A percentile compares a stretch with the other conserved stretches of the same genome.
Evolutionary conservation across 176 grass and related monocot species (phyloP).

Genomic region (Rhynchospora pubera): DNA sequence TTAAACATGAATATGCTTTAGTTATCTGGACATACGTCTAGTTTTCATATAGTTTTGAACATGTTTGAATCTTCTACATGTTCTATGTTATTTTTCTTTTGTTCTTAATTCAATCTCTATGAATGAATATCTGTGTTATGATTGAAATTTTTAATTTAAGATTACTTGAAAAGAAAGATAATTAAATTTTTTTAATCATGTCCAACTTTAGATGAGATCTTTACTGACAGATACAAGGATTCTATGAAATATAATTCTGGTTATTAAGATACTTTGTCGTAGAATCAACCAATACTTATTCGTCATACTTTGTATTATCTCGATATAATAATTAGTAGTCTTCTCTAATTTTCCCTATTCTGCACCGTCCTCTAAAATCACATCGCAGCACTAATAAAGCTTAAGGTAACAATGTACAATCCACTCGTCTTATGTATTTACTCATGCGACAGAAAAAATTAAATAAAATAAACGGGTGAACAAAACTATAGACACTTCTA

Average conservation of each 20-base stretch:
- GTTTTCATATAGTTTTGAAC: too few relatives aligned
- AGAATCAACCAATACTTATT: too few relatives aligned
- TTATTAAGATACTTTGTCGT: too few relatives aligned
- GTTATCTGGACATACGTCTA: too few relatives aligned
- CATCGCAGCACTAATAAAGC: background rate
- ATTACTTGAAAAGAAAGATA: background rate
- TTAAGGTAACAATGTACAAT: too few relatives aligned
- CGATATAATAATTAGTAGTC: background rate
- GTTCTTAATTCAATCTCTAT: background rate
- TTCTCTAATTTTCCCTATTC: background rate
- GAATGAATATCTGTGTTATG: background rate
- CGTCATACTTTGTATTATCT: background rate
- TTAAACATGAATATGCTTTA: too few relatives aligned
- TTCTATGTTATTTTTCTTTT: background rate
- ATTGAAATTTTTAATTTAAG: background rate
- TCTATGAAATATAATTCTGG: too few relatives aligned
- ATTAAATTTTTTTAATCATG: background rate
- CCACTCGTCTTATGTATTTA: too few relatives aligned
- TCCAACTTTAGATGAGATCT: background rate
- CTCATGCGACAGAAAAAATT: too few relatives aligned
- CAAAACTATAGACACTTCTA: too few relatives aligned
- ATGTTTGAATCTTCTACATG: background rate
- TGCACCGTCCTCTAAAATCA: background rate
- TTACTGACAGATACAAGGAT: too few relatives aligned
- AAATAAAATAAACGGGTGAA: too few relatives aligned